A percentile compares a stretch with the other conserved stretches of the same genome.
These are phyloP conservation scores for Mucuna pruriens DNA, from an alignment of 306 rosid genomes.

Conservation along the genomic window DNA sequence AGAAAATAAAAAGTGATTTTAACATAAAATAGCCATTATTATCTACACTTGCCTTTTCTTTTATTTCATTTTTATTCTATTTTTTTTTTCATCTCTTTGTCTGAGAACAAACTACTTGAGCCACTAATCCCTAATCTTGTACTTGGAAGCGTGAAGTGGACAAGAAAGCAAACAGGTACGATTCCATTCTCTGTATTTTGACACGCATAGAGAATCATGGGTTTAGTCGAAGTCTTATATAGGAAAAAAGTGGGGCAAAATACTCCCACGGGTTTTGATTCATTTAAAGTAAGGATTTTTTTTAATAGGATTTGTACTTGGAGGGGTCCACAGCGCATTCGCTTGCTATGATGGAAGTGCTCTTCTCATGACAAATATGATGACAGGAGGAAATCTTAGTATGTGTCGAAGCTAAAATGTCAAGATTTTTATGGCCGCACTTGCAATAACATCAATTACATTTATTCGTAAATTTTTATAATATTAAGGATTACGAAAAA, in stretches of 20 bases:
- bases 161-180: background rate
- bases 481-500: too few species aligned
- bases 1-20: background rate
- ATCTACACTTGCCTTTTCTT: too few species aligned
- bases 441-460: too few species aligned
- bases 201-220: conserved; percentile 24
- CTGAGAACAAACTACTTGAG: conserved; percentile 23
- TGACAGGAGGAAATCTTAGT: background rate
- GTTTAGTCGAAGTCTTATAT: conserved; percentile 3
- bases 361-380: background rate
- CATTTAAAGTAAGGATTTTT: background rate
- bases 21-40: too few species aligned
- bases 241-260: background rate
- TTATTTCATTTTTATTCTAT: too few species aligned
- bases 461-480: too few species aligned
- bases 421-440: too few species aligned
- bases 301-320: background rate
- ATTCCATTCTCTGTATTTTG: background rate
- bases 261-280: background rate
- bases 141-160: background rate
- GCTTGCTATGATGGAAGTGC: background rate
- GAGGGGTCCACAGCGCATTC: background rate
- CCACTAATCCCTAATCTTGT: conserved; percentile 30
- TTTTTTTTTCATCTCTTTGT: too few species aligned
- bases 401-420: too few species aligned